Percentiles rank a stretch among this genome's conserved stretches.
phyloP scores from a whole-genome alignment of 2,329 filamentous ascomycete genomes.

The Colletotrichum costaricense region DNA sequence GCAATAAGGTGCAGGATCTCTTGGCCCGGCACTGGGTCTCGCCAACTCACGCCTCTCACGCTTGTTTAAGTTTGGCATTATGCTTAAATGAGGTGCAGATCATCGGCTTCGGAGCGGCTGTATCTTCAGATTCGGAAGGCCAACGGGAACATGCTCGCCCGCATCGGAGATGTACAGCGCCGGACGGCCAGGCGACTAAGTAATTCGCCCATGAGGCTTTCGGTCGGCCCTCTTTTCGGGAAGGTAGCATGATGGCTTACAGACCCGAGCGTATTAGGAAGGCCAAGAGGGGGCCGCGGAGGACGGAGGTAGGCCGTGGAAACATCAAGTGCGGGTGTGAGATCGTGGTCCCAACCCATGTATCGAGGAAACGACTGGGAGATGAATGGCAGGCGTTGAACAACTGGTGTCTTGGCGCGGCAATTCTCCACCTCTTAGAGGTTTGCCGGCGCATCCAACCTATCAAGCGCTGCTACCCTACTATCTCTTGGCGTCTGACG shows the following conservation, averaged over 20 bases:
- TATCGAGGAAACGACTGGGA: slow-evolving; percentile 1
- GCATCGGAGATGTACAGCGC: not conserved
- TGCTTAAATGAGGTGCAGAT: slow-evolving; percentile 10
- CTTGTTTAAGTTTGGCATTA: not conserved
- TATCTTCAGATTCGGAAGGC: slow-evolving; percentile 22
- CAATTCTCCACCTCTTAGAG: slow-evolving; percentile 32
- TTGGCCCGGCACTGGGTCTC: not conserved
- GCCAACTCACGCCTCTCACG: not conserved
- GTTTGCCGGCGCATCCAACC: not conserved
- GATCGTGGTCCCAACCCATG: not conserved
- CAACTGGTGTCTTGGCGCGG: slow-evolving; percentile 1
- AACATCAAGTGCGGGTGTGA: not conserved
- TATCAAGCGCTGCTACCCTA: slow-evolving; percentile 17
- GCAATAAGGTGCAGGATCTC: slow-evolving; percentile 2
- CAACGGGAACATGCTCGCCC: slow-evolving; percentile 3
- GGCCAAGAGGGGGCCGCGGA: not conserved
- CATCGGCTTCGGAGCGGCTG: slow-evolving; percentile 7
- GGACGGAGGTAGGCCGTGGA: not conserved
- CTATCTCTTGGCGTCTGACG: slow-evolving; percentile 20
- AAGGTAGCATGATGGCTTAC: slow-evolving; percentile 19
- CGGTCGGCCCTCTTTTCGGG: slow-evolving; percentile 16
- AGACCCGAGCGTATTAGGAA: slow-evolving; percentile 26
- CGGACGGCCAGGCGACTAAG: not conserved
- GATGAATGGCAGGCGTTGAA: not conserved
- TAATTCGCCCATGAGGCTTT: not conserved